A percentile compares a stretch with the other conserved stretches of the same genome.
Evolutionary conservation across 306 rosid species (phyloP).

Genomic region (Urtica urens): DNA sequence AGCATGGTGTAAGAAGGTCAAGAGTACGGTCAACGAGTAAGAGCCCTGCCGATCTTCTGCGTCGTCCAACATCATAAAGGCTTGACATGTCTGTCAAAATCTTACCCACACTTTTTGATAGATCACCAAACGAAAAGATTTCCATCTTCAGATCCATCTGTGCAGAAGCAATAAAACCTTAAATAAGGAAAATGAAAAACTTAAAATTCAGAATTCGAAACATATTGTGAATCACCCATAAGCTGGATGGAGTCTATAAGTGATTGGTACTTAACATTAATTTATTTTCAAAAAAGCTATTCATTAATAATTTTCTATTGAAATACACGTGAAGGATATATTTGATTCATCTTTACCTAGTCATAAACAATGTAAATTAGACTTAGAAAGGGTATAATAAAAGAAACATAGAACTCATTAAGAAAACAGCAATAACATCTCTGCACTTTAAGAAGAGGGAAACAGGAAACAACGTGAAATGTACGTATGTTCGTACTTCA

Average conservation of each 20-base stretch:
- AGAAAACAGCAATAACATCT: neutral
- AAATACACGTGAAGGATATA: no score
- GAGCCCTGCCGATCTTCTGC: constrained; percentile 72
- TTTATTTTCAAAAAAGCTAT: neutral
- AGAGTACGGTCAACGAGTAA: constrained; percentile 81
- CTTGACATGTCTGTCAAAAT: constrained; percentile 87
- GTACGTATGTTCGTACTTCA: neutral
- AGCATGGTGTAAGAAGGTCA: constrained; percentile 92
- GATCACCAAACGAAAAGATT: constrained; percentile 86
- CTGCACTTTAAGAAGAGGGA: neutral
- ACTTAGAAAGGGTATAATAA: neutral
- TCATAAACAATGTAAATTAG: neutral
- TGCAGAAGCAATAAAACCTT: constrained; percentile 26
- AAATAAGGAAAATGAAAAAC: constrained; percentile 21
- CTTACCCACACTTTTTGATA: constrained; percentile 75
- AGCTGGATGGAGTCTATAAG: no score
- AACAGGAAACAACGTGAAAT: constrained; percentile 3
- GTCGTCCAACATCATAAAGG: constrained; percentile 89
- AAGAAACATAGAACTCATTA: constrained; percentile 8
- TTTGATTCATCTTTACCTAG: constrained; percentile 1
- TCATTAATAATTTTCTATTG: neutral
- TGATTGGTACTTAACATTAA: no score
- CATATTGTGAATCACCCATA: neutral
- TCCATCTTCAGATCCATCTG: constrained; percentile 98
- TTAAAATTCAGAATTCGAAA: constrained; percentile 3